Conservation (phyloP, 75 land plant genomes). For the Isoetes taiwanensis region DNA sequence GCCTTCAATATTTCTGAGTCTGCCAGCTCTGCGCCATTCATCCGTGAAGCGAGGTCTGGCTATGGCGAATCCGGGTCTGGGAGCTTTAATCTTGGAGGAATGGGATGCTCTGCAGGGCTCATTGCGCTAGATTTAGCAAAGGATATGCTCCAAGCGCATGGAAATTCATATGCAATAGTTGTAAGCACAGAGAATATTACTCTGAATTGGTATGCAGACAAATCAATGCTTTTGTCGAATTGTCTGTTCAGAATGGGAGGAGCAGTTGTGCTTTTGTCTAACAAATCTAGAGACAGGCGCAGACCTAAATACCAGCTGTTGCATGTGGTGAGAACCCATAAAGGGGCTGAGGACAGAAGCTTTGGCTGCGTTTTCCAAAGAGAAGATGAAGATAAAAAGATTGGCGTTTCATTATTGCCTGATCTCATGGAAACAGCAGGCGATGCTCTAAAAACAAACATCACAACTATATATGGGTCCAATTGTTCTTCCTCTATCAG, state of each 20-base stretch:
- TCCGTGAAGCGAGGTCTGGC: no score
- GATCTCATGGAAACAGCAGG: no score
- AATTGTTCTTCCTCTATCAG: no score
- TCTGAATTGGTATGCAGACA: constrained; percentile 45
- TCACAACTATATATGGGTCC: no score
- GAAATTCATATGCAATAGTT: constrained; percentile 23
- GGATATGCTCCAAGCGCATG: constrained; percentile 22
- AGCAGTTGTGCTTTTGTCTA: constrained; percentile 39
- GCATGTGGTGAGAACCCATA: constrained; percentile 50
- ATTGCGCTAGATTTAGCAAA: constrained; percentile 36
- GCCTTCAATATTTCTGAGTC: no score
- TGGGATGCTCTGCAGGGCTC: constrained; percentile 59
- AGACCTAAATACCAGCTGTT: constrained; percentile 36
- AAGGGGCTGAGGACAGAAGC: constrained; percentile 39
- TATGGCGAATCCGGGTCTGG: no score
- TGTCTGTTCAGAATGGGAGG: constrained; percentile 63
- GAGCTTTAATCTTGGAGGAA: constrained; percentile 42
- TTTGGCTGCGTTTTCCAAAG: constrained; percentile 27
- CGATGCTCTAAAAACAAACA: no score
- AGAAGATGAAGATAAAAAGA: no score
- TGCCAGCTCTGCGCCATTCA: no score
- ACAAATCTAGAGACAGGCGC: constrained; percentile 13
- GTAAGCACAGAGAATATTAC: constrained; percentile 40
- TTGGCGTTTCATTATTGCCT: no score
- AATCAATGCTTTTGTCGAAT: constrained; percentile 55